Evolutionary conservation across 495 filamentous ascomycete genomes (phyloP).

Genomic region (Hypoxylon fuscum): DNA sequence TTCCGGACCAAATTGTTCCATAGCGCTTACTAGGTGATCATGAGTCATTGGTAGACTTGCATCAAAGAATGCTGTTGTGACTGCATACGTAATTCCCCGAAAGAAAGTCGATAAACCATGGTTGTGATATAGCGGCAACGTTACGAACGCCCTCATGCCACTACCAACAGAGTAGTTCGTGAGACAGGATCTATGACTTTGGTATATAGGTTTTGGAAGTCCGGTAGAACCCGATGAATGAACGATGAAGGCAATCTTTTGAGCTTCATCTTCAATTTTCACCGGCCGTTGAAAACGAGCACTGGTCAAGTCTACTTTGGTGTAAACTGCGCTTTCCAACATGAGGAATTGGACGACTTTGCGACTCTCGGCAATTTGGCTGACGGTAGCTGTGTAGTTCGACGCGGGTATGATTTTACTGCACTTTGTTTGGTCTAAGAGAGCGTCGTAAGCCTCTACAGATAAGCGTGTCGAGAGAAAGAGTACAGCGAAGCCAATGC

Average conservation of each 20-base stretch:
- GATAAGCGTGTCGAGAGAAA: constrained; percentile 58
- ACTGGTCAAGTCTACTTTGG: constrained; percentile 3
- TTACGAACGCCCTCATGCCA: constrained; percentile 37
- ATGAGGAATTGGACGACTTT: constrained; percentile 20
- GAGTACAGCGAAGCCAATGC: constrained; percentile 58
- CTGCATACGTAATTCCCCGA: constrained; percentile 49
- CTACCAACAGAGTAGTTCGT: constrained; percentile 41
- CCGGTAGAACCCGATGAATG: constrained; percentile 65
- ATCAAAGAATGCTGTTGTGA: constrained; percentile 54
- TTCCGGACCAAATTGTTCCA: constrained; percentile 51
- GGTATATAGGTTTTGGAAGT: constrained; percentile 60
- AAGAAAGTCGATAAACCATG: constrained; percentile 61
- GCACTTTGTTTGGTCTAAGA: constrained; percentile 52
- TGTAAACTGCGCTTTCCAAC: constrained; percentile 29
- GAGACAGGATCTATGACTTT: constrained; percentile 39
- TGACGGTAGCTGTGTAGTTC: constrained; percentile 39
- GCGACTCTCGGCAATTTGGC: constrained; percentile 32
- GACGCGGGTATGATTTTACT: constrained; percentile 43
- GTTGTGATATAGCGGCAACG: constrained; percentile 46
- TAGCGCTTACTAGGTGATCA: constrained; percentile 48
- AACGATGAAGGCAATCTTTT: constrained; percentile 49
- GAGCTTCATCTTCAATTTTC: constrained; percentile 32
- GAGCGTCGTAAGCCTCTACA: constrained; percentile 52
- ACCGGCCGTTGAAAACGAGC: constrained; percentile 20
- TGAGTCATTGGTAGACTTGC: constrained; percentile 54